Base-by-base conservation (phyloP, 495 filamentous ascomycete species). In the Aspergillus sparsus region DNA sequence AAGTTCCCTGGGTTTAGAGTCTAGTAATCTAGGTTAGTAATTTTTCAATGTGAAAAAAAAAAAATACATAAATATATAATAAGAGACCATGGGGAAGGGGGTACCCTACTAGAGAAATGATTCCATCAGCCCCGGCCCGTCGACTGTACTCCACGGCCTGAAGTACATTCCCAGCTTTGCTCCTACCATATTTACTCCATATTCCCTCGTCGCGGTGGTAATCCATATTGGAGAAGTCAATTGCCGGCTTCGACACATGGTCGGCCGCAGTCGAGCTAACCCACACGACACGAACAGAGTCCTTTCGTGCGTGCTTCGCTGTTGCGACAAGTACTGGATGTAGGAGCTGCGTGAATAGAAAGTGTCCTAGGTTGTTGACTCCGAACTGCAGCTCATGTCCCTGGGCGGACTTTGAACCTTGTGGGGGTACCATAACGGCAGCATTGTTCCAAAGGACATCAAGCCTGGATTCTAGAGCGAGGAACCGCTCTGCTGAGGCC, bases 381-480 rank as follows among this genome's bases (percentile, higher is more conserved):
- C 83, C 86, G 50, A 90, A 85, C 58, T 88, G 85, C 8, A 83
- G 69, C 62, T 91, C 87, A 68, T 84, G 88, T 16, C 86, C 85
- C 49, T 90, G 85, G 1, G 66, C 59, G 0, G 85, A 85, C 3
- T 73, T 58, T 5, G 15, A 21, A 0, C 62, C 68, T 6, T 65
- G 75, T 0, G 80, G 74, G 1, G 72, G 35, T 0, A 77, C 81
- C 82, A 89, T 86, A 53, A 90, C 80, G 4, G 85, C 87, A 5
- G 88, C 87, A 60, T 89, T 91, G 74, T 83, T 83, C 42, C 89
- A 76, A 0, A 91, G 72, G 35, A 86, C 69, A 60, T 89, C 81
- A 16, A 87, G 65, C 0, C 65, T 66, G 5, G 56, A 16, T 42
- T 33, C 13, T 1, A 8, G n/a, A 15, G 34, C 11, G 9, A 54